Base-by-base conservation (phyloP, 2,329 filamentous ascomycete species). In the Ophiocordyceps sinensis region DNA sequence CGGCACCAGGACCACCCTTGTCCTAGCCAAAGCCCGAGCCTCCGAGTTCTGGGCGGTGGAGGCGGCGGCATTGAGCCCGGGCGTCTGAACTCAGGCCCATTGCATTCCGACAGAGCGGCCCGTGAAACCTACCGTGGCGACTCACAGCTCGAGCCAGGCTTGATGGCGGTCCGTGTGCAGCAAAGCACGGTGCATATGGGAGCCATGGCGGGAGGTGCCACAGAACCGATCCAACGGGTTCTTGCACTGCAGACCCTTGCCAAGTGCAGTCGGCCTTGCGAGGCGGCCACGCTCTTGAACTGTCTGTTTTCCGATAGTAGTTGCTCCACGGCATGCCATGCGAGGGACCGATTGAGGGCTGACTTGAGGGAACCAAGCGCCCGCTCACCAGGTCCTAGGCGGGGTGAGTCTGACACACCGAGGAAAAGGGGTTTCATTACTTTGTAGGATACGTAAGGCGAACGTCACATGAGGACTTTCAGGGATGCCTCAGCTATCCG, bases 191-290 rank as follows among this genome's bases (percentile, higher is more conserved):
- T 28, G 28, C 13, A 26, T 40, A 17, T 34, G n/a, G 38, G n/a
- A 15, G 32, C 32, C 17, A 17, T 15, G 23, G 9, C 14, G 32
- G 39, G 19, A 11, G 28, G 32, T 40, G 17, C 26, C 37, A 43
- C 41, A 43, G 37, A 32, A 36, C 38, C 41, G 29, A 37, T 14
- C 28, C 41, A 37, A 38, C 41, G 41, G 41, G 28, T 37, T 43
- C 15, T 37, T 21, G 28, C 38, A 32, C 12, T 23, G 29, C 38
- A 37, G 15, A 30, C 41, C 35, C 49, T 56, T 57, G 49, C 58
- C 56, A 51, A 57, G 52, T 56, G 41, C 40, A 58, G 58, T 46
- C 49, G 51, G 45, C 45, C 53, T 61, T 61, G 58, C 57, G 57
- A 60, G 45, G 28, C 37, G 26, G 23, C n/a, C 36, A 28, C n/a